These are phyloP conservation scores for Coleophoma crateriformis DNA, from an alignment of 2,329 filamentous ascomycete genomes.

Conservation along the genomic window DNA sequence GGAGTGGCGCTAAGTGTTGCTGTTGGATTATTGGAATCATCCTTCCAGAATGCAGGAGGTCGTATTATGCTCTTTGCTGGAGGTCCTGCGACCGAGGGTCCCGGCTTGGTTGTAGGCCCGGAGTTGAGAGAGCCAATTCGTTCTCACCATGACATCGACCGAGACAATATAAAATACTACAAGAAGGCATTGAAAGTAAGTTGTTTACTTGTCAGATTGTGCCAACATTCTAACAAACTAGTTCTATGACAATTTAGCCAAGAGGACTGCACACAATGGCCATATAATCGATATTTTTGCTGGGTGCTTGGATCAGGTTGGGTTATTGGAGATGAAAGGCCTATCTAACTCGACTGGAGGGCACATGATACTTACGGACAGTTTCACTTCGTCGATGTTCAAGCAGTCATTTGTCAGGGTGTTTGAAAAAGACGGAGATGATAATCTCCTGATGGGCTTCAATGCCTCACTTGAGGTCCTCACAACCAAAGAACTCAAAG, in stretches of 20 bases:
- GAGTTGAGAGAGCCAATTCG: conserved; percentile 95
- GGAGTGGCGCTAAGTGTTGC: conserved; percentile 96
- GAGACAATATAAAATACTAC: conserved; percentile 99
- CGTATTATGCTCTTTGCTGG: conserved; percentile 97
- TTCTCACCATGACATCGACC: conserved; percentile 97
- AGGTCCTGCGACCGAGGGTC: conserved; percentile 90
- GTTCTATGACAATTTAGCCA: conserved; percentile 94
- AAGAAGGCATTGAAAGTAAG: conserved; percentile 94
- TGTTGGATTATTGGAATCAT: conserved; percentile 85
- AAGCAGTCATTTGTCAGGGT: conserved; percentile 96
- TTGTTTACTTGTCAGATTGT: neutral
- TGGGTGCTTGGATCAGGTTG: conserved; percentile 94
- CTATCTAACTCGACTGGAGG: conserved; percentile 93
- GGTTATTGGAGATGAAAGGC: conserved; percentile 96
- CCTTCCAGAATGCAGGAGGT: conserved; percentile 91
- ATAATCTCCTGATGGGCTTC: conserved; percentile 96
- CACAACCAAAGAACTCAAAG: conserved; percentile 96
- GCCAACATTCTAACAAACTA: conserved; percentile 26
- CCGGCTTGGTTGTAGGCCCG: conserved; percentile 92
- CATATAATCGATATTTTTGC: conserved; percentile 98
- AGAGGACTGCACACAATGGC: conserved; percentile 91
- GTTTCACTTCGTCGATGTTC: conserved; percentile 98
- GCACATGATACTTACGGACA: conserved; percentile 97
- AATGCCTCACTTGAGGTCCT: conserved; percentile 93
- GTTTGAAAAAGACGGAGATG: conserved; percentile 93